Base-by-base conservation (phyloP, 1,284 basidiomycete genomes). In the Heterobasidion parviporum region DNA sequence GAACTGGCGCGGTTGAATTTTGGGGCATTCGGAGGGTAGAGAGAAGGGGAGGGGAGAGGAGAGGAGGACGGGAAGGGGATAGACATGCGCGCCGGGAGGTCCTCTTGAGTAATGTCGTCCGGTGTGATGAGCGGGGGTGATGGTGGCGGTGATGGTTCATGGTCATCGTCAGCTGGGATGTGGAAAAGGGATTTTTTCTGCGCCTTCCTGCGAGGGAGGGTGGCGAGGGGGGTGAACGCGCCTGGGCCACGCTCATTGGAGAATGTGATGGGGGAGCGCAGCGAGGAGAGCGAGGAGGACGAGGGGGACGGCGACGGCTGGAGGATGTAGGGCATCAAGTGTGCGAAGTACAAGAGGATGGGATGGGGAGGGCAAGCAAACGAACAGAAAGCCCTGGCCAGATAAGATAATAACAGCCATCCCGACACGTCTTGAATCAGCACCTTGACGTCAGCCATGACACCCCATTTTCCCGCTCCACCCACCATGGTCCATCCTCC, bases 151-250 rank as follows among this genome's bases (percentile, higher is more conserved):
- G n/a, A 49, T 12, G 14, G 12, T 14, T 49, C 47, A 20, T 49
- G 49, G 57, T 59, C 56, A 56, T 59, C 41, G 54, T 73, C 68
- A 58, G 67, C 63, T 20, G 54, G 46, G 62, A 70, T 62, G 59
- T 71, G 69, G 63, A 77, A 75, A 26, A 54, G 65, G 36, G 68
- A 61, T 53, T 65, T 67, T 62, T 70, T 68, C 58, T 61, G 57
- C 50, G 61, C 56, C 1, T 53, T 41, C 55, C 74, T 73, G 55
- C 75, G 73, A 34, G 83, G 83, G 53, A 84, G 74, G 46, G 67
- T 60, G 16, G 74, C 71, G 52, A 85, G 72, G 12, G 79, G 71
- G 20, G 70, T 70, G 60, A 83, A 82, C 14, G 82, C 74, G 60
- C 80, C 80, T 10, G 74, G 71, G 33, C 77, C 75, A 44, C 66